These are phyloP conservation scores for Panellus pusillus DNA, from an alignment of 768 basidiomycete genomes.

Conservation along the genomic window DNA sequence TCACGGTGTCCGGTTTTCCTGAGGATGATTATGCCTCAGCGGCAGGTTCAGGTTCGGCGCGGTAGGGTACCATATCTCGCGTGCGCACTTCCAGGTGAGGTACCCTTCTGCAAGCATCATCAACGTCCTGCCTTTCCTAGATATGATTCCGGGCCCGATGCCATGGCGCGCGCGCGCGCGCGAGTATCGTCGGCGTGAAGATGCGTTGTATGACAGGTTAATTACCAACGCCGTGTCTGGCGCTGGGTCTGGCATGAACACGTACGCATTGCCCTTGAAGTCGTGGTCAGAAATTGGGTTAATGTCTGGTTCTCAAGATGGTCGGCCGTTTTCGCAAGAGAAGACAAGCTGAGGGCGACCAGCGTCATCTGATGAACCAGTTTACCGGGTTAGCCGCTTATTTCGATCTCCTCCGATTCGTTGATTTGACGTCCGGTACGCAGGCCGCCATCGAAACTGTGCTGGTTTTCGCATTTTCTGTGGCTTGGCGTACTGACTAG, in stretches of 20 bases:
- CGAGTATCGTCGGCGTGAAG: neutral
- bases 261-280: too few species aligned
- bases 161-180: neutral
- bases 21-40: slow-evolving; percentile 6
- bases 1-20: slow-evolving; percentile 36
- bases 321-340: neutral
- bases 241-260: neutral
- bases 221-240: neutral
- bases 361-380: neutral
- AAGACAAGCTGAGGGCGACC: neutral
- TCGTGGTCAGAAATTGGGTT: too few species aligned
- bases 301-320: too few species aligned
- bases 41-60: too few species aligned
- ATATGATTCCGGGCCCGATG: neutral
- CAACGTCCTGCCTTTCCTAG: neutral
- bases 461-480: too few species aligned
- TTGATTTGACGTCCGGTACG: too few species aligned
- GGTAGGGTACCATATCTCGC: slow-evolving; percentile 26
- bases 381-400: neutral
- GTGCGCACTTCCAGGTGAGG: slow-evolving; percentile 54
- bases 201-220: neutral
- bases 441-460: neutral
- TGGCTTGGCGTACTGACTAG: too few species aligned
- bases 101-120: slow-evolving; percentile 27
- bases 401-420: neutral